Base-by-base conservation (phyloP, 768 basidiomycete genomes). In the Tylopilus felleus region DNA sequence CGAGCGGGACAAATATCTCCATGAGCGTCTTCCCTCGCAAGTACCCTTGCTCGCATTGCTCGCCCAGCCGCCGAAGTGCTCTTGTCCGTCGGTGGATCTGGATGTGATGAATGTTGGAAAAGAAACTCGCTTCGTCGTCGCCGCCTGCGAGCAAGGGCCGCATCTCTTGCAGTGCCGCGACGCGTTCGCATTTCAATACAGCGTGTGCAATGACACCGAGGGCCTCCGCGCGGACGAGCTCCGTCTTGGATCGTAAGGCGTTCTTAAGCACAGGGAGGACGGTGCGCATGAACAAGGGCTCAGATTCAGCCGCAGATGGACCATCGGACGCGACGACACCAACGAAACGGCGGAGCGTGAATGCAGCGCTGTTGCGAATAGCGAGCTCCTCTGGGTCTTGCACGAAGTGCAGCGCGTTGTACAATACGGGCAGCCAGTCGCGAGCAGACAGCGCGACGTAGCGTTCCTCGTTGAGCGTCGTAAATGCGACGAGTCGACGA, bases 81-180 rank as follows among this genome's bases (percentile, higher is more conserved):
- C 96, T 75, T 1, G 86, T 84, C 22, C 96, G 85, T 58, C 95
- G 84, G 69, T 98, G 95, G 3, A 88, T 74, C 71, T 99, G 97
- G 41, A 98, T 82, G 66, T 99, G 97, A 49, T 88, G 82, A 45
- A 98, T 84, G 70, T 99, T 99, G 76, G 86, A 87, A 80, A 99
- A 98, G 74, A 98, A 95, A 66, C 88, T 94, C 29, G 93, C 93
- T 70, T 99, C 96, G 46, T 90, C 86, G 65, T 98, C 94, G 1
- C 92, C 95, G 17, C 78, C 83, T 8, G 90, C 91, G 29, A 98
- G 78, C 8, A 98, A 72, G 12, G 84, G 78, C 22, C 75, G 82
- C 84, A 98, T 85, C 65, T 98, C 94, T 47, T 83, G 83, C 25
- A 98, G 71, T 2, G 80, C 69, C 0, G 73, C 64, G 28, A 94